Percentiles rank a stretch among this genome's conserved stretches.
Evolutionary conservation across 176 grass and related monocot genomes (phyloP).

Genomic region (Musa schizocarpa): DNA sequence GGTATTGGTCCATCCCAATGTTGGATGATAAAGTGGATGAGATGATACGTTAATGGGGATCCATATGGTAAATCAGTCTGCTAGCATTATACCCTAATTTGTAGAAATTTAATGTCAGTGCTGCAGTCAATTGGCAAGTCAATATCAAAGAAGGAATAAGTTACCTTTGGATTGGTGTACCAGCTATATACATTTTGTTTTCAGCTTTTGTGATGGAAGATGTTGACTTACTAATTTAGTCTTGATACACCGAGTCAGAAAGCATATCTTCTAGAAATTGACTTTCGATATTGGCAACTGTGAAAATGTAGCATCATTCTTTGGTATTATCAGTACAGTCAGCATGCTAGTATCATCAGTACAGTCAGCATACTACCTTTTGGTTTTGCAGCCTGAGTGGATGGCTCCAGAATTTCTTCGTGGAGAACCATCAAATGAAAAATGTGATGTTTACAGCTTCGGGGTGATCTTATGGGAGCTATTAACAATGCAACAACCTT

Average conservation of each 20-base stretch:
- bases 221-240: too few species aligned
- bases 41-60: not conserved
- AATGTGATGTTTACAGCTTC: conserved; percentile 84
- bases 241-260: too few species aligned
- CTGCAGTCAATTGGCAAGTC: not conserved
- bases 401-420: conserved; percentile 93
- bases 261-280: not conserved
- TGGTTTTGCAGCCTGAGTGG: conserved; percentile 67
- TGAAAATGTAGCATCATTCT: not conserved
- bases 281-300: not conserved
- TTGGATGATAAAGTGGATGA: not conserved
- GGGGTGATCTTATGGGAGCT: conserved; percentile 93
- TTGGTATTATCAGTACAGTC: not conserved
- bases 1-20: not conserved
- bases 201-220: too few species aligned
- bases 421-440: conserved; percentile 81
- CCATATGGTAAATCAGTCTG: too few species aligned
- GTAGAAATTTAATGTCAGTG: not conserved
- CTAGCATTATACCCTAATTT: not conserved
- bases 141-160: too few species aligned
- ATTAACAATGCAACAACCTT: conserved; percentile 88
- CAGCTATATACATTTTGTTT: too few species aligned
- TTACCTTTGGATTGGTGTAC: too few species aligned
- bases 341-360: not conserved
- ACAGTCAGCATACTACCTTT: not conserved